Evolutionary conservation across 768 basidiomycete genomes (phyloP).

Genomic region (Rickenella mellea): DNA sequence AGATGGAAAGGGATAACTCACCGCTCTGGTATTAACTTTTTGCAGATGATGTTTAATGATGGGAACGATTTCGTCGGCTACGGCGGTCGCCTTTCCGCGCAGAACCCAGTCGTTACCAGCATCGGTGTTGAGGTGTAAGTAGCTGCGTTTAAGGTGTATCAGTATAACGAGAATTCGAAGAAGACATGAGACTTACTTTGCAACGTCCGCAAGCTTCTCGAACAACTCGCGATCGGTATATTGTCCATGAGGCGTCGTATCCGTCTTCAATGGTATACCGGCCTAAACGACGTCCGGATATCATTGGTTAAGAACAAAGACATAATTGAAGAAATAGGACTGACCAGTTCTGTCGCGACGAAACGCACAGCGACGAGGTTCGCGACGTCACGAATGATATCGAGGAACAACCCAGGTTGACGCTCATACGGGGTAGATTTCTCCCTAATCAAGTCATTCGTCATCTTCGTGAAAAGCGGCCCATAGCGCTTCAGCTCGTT

Average conservation of each 20-base stretch:
- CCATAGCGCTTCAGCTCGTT: conserved; percentile 6
- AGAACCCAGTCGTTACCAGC: conserved; percentile 23
- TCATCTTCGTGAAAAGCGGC: background rate
- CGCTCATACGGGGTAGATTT: conserved; percentile 26
- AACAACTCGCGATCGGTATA: conserved; percentile 32
- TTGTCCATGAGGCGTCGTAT: conserved; percentile 27
- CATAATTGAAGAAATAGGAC: conserved; percentile 12
- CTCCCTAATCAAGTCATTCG: conserved; percentile 3
- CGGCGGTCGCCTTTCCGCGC: conserved; percentile 16
- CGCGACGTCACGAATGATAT: conserved; percentile 61
- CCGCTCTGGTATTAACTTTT: conserved; percentile 12
- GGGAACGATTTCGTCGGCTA: conserved; percentile 16
- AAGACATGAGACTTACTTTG: conserved; percentile 16
- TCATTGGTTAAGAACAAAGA: conserved; percentile 4
- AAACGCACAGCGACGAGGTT: conserved; percentile 54
- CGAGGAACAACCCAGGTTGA: conserved; percentile 26
- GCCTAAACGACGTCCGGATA: conserved; percentile 27
- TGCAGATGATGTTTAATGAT: conserved; percentile 16
- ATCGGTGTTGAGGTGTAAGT: conserved; percentile 25
- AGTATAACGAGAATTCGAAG: background rate
- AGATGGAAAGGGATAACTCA: conserved; percentile 9
- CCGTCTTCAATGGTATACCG: conserved; percentile 29
- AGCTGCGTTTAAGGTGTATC: conserved; percentile 17
- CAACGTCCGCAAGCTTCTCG: conserved; percentile 39
- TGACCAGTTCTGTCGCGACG: conserved; percentile 48